A percentile compares a stretch with the other conserved stretches of the same genome.
Evolutionary conservation across 2,329 filamentous ascomycete genomes (phyloP).

Genomic region (Ophiosphaerella narmari): DNA sequence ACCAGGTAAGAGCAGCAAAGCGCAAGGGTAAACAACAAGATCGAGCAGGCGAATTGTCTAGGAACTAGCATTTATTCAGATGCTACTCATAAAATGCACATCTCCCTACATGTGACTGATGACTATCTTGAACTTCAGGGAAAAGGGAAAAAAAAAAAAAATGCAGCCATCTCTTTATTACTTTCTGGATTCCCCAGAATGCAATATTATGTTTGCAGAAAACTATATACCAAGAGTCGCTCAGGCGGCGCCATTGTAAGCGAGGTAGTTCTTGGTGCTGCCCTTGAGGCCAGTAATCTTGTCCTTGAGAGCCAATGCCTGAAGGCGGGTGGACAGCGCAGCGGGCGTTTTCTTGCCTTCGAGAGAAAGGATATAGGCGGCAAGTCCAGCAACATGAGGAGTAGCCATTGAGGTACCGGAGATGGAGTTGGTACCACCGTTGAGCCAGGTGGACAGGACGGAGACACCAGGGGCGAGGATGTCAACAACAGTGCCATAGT

Average conservation of each 20-base stretch:
- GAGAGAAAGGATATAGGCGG: slow-evolving; percentile 67
- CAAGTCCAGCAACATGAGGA: slow-evolving; percentile 72
- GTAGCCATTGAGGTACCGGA: slow-evolving; percentile 70
- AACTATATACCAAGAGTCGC: background rate
- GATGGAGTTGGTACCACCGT: slow-evolving; percentile 54
- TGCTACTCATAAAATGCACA: background rate
- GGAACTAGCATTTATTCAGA: background rate
- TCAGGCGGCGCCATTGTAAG: slow-evolving; percentile 57
- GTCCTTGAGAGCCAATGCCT: slow-evolving; percentile 48
- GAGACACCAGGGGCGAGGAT: slow-evolving; percentile 48
- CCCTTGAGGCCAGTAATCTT: slow-evolving; percentile 50
- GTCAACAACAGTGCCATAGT: slow-evolving; percentile 47
- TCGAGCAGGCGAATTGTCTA: too few species aligned
- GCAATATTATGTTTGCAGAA: background rate
- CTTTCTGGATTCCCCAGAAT: background rate
- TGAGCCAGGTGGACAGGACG: slow-evolving; percentile 55
- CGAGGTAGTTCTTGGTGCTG: slow-evolving; percentile 58
- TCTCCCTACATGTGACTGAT: background rate
- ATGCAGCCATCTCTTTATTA: slow-evolving; percentile 2
- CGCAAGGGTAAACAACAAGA: too few species aligned
- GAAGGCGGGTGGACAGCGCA: slow-evolving; percentile 56
- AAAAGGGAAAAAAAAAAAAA: slow-evolving; percentile 5
- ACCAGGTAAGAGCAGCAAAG: too few species aligned
- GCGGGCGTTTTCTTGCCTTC: slow-evolving; percentile 53
- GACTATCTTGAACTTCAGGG: slow-evolving; percentile 5